These are phyloP conservation scores for Pyronema domesticum DNA, from an alignment of 495 filamentous ascomycete genomes.

Conservation along the genomic window DNA sequence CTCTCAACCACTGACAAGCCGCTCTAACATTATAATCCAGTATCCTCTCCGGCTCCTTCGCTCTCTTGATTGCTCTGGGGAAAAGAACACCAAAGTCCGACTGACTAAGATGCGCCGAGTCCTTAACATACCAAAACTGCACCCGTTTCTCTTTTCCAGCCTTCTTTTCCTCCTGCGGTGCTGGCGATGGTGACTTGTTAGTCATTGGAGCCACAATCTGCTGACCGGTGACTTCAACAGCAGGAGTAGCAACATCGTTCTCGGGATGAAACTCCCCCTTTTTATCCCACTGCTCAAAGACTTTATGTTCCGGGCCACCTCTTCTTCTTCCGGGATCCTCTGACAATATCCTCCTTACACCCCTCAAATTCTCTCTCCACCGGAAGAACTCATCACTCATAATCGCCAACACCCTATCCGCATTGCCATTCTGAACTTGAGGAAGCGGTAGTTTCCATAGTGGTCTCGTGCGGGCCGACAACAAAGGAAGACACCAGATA, in stretches of 20 bases:
- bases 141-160: conserved; percentile 22
- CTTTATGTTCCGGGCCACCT: conserved; percentile 6
- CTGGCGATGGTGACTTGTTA: neutral
- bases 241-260: conserved; percentile 2
- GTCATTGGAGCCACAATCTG: conserved; percentile 9
- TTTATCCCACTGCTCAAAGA: conserved; percentile 16
- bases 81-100: conserved; percentile 66
- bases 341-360: conserved; percentile 40
- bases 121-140: conserved; percentile 43
- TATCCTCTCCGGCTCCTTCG: conserved; percentile 43
- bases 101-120: conserved; percentile 53
- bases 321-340: conserved; percentile 27
- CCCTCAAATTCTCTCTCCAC: conserved; percentile 46
- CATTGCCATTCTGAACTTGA: conserved; percentile 31
- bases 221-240: conserved; percentile 6
- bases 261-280: conserved; percentile 3
- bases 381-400: conserved; percentile 53
- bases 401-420: conserved; percentile 37
- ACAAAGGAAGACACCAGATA: conserved; percentile 53
- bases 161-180: neutral
- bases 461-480: conserved; percentile 33
- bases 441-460: conserved; percentile 51
- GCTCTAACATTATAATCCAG: conserved; percentile 38
- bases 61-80: conserved; percentile 41
- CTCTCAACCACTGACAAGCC: conserved; percentile 19